Percentiles rank a stretch among this genome's conserved stretches.
phyloP scores from a whole-genome alignment of 75 land plant genomes.

The Larix kaempferi region DNA sequence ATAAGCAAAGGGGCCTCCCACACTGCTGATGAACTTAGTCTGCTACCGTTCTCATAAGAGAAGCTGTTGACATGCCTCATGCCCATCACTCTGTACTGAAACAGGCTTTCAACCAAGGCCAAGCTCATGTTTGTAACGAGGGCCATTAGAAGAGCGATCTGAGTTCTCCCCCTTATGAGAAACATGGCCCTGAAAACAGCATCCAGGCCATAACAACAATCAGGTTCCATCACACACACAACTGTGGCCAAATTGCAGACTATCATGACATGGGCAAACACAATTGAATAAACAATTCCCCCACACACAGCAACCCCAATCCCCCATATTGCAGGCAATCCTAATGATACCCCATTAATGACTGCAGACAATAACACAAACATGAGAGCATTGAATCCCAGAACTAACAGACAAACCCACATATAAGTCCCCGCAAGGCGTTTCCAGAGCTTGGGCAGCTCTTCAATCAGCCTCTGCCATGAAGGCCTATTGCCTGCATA shows the following conservation, averaged over 20 bases:
- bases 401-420: conserved; percentile 7
- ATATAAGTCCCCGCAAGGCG: conserved; percentile 23
- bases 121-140: conserved; percentile 15
- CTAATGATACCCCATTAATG: background rate
- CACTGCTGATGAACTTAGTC: conserved; percentile 5
- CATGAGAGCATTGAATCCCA: background rate
- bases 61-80: background rate
- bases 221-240: conserved; percentile 27
- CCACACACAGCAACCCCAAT: background rate
- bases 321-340: background rate
- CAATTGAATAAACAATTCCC: conserved; percentile 14
- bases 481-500: too few relatives aligned
- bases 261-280: conserved; percentile 21
- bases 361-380: background rate
- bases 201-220: conserved; percentile 1
- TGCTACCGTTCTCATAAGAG: too few relatives aligned
- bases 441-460: too few relatives aligned
- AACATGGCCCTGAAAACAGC: conserved; percentile 13
- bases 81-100: conserved; percentile 24
- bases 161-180: conserved; percentile 20
- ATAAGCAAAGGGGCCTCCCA: conserved; percentile 34
- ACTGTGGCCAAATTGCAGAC: conserved; percentile 22
- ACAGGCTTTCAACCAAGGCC: conserved; percentile 26
- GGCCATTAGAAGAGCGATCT: conserved; percentile 18
- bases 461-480: too few relatives aligned